phyloP scores from a whole-genome alignment of 805 yeast genomes.

The Yarrowia sp. region DNA sequence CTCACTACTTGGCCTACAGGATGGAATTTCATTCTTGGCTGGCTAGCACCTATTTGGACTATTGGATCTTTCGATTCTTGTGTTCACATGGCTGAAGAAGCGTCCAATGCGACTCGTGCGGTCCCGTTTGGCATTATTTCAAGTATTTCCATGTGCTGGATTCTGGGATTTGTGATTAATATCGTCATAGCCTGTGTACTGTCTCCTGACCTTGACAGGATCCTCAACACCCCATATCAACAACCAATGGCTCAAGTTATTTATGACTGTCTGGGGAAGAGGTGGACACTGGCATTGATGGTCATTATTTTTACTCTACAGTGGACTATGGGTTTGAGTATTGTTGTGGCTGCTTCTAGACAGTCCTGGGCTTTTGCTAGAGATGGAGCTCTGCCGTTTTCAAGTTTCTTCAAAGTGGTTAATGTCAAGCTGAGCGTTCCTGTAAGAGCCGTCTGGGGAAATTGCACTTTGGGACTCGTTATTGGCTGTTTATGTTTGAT shows the following conservation, averaged over 20 bases:
- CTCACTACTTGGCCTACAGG: not conserved
- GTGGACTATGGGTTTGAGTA: not conserved
- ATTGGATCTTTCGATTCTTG: not conserved
- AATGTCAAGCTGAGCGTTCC: not conserved
- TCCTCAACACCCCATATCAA: not conserved
- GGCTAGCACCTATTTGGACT: not conserved
- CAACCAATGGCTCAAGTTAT: not conserved
- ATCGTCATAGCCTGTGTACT: not conserved
- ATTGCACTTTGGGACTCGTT: not conserved
- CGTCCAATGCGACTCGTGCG: not conserved
- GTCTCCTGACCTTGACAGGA: not conserved
- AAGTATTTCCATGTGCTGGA: not conserved
- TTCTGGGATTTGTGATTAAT: not conserved
- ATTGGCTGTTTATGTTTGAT: not conserved
- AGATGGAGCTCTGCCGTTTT: not conserved
- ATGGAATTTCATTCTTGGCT: not conserved
- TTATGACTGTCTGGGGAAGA: not conserved
- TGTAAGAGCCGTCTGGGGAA: not conserved
- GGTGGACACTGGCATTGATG: not conserved
- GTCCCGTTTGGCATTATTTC: not conserved
- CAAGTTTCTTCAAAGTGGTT: not conserved
- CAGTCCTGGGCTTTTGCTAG: not conserved
- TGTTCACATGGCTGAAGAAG: not conserved
- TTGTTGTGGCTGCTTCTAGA: not conserved
- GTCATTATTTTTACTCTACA: not conserved